Percentiles rank a stretch among this genome's conserved stretches.
phyloP scores from a whole-genome alignment of 2,329 filamentous ascomycete species.

The Lasiodiplodia gonubiensis region DNA sequence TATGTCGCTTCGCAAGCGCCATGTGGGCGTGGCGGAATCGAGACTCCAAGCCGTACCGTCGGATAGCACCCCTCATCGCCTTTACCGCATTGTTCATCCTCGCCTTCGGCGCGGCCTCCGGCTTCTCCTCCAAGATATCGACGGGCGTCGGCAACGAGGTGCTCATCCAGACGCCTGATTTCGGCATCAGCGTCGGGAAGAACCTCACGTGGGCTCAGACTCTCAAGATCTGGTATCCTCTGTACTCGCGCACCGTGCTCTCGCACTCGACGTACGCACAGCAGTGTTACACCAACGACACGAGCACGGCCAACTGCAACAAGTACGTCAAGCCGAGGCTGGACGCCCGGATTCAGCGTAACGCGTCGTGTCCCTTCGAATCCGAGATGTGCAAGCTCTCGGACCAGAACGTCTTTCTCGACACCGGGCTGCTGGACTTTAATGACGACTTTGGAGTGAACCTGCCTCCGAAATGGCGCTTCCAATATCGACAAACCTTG shows the following conservation, averaged over 20 bases:
- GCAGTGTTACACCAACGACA: constrained; percentile 8
- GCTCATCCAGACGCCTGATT: constrained; percentile 1
- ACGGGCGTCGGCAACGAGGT: constrained; percentile 24
- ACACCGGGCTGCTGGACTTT: neutral
- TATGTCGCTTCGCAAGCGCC: neutral
- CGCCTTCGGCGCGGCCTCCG: constrained; percentile 25
- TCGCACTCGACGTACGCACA: constrained; percentile 6
- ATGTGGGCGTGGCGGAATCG: constrained; percentile 1
- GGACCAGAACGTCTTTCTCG: neutral
- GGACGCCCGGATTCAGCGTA: neutral
- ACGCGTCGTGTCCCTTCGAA: neutral
- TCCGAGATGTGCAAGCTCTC: neutral
- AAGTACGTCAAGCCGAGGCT: neutral
- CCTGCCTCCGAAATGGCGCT: neutral
- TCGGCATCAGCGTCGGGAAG: neutral
- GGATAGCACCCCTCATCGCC: constrained; percentile 25
- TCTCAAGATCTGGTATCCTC: neutral
- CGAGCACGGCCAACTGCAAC: neutral
- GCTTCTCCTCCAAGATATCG: constrained; percentile 26
- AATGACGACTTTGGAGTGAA: neutral
- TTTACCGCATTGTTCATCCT: neutral
- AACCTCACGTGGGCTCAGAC: neutral
- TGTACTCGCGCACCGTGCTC: neutral
- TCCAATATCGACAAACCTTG: neutral
- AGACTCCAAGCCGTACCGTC: constrained; percentile 28